Percentiles rank a stretch among this genome's conserved stretches.
Evolutionary conservation across 805 yeast species (phyloP).

Genomic region (Lachancea fermentati): DNA sequence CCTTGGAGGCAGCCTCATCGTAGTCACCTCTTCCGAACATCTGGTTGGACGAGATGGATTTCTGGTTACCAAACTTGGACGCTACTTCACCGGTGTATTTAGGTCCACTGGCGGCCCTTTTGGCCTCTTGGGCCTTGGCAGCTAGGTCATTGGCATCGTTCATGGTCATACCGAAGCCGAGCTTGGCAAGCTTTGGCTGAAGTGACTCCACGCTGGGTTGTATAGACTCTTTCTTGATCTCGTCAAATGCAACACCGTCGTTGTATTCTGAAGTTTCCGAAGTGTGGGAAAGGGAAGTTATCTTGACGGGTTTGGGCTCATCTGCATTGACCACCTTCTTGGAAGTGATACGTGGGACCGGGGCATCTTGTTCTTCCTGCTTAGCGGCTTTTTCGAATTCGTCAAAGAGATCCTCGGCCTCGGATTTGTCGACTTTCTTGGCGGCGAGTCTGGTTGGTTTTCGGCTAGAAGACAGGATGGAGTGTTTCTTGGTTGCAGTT

Average conservation of each 20-base stretch:
- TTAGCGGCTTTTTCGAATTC: constrained; percentile 74
- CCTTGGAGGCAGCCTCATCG: constrained; percentile 71
- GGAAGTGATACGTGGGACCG: neutral
- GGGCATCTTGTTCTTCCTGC: constrained; percentile 64
- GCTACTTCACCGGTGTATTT: constrained; percentile 71
- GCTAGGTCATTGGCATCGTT: constrained; percentile 49
- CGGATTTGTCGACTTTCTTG: constrained; percentile 49
- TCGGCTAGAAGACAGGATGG: constrained; percentile 50
- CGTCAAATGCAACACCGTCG: constrained; percentile 14
- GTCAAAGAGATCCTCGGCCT: constrained; percentile 48
- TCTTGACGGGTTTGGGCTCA: constrained; percentile 36
- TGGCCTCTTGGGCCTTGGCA: constrained; percentile 34
- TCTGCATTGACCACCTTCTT: constrained; percentile 9
- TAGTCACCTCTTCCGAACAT: constrained; percentile 82
- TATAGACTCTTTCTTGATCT: constrained; percentile 15
- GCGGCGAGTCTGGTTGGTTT: constrained; percentile 51
- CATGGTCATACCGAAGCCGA: constrained; percentile 86
- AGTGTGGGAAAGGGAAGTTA: constrained; percentile 31
- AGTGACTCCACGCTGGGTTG: constrained; percentile 38
- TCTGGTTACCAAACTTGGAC: constrained; percentile 77
- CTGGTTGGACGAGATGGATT: constrained; percentile 94
- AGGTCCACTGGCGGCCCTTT: constrained; percentile 45
- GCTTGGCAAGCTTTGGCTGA: constrained; percentile 68
- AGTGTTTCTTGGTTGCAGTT: constrained; percentile 35
- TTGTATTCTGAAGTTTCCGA: constrained; percentile 11